A percentile compares a stretch with the other conserved stretches of the same genome.
Conservation (phyloP, 148 eudicot species). For the Chenopodium suecicum region DNA sequence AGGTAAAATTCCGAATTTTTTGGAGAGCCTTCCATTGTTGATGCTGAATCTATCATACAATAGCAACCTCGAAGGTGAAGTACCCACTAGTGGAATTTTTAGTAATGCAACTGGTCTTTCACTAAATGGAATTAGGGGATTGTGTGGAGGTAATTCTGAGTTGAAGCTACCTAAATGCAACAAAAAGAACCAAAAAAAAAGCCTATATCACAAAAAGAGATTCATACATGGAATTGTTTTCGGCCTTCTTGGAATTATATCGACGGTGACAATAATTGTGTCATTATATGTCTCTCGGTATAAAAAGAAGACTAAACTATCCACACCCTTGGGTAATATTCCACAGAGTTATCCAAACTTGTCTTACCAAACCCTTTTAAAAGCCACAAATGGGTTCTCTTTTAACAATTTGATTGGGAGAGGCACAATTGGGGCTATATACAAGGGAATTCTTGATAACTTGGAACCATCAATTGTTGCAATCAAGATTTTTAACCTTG, state of each 20-base stretch:
- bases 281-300: too few species aligned
- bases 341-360: too few species aligned
- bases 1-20: conserved; percentile 34
- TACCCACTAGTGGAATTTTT: conserved; percentile 35
- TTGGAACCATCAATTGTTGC: background rate
- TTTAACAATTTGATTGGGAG: too few species aligned
- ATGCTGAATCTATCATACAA: conserved; percentile 31
- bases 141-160: conserved; percentile 33
- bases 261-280: too few species aligned
- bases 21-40: conserved; percentile 3
- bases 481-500: conserved; percentile 23
- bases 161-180: conserved; percentile 27
- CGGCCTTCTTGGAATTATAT: too few species aligned
- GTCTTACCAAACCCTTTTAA: too few species aligned
- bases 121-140: conserved; percentile 27
- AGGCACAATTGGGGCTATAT: background rate
- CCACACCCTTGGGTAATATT: too few species aligned
- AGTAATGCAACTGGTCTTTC: conserved; percentile 24
- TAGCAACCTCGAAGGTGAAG: conserved; percentile 32
- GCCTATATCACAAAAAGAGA: too few species aligned
- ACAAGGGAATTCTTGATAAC: conserved; percentile 25
- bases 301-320: too few species aligned
- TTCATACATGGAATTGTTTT: too few species aligned
- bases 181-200: too few species aligned
- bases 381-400: too few species aligned